These are phyloP conservation scores for Emiliania huxleyi DNA, from an alignment of 78 protist genomes.

Conservation along the genomic window DNA sequence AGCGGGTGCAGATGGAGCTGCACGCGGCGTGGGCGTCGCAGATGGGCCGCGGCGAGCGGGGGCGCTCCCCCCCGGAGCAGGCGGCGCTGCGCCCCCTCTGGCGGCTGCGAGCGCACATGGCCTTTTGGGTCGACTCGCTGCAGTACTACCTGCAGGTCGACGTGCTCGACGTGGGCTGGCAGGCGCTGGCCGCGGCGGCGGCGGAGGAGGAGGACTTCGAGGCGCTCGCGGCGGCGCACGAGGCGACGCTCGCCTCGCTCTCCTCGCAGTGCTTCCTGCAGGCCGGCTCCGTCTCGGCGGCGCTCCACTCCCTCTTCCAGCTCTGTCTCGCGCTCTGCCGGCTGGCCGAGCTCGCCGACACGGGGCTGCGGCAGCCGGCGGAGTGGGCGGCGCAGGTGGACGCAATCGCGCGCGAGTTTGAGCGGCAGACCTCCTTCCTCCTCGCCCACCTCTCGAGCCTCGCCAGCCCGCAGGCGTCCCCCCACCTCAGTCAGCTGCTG, in stretches of 20 bases:
- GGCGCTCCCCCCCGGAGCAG: background rate
- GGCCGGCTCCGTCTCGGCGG: background rate
- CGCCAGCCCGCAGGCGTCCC: background rate
- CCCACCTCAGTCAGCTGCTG: background rate
- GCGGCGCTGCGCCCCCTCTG: background rate
- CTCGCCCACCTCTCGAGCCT: background rate
- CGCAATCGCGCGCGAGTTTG: background rate
- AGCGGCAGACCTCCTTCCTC: background rate
- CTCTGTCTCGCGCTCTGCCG: background rate
- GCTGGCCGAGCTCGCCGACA: background rate
- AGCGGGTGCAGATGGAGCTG: background rate
- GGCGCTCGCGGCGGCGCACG: background rate
- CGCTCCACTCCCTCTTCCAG: background rate
- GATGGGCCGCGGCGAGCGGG: background rate
- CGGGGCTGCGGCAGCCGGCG: background rate
- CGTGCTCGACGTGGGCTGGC: slow-evolving; percentile 11
- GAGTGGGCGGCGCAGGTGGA: background rate
- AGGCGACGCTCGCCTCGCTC: background rate
- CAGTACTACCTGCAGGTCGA: slow-evolving; percentile 24
- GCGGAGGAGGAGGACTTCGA: background rate
- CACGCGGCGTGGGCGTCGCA: background rate
- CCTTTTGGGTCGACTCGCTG: background rate
- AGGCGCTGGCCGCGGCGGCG: background rate
- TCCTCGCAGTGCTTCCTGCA: background rate
- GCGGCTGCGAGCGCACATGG: slow-evolving; percentile 7